Base-by-base conservation (phyloP, 2,329 filamentous ascomycete genomes). In the Sporothrix luriei region DNA sequence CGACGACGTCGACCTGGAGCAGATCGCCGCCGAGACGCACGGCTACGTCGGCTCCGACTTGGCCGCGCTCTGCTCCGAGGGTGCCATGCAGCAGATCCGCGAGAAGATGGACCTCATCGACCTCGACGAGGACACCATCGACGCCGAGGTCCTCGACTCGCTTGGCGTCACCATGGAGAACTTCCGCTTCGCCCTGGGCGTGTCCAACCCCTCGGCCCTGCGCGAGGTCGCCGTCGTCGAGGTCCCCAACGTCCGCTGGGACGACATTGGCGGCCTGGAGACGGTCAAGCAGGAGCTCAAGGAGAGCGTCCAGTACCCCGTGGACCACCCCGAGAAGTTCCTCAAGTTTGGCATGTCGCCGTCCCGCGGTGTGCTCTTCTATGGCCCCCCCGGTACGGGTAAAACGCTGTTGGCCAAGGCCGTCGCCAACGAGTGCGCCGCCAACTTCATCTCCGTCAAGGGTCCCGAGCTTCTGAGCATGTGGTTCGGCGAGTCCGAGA, bases 61-160 rank as follows among this genome's bases (percentile, higher is more conserved):
- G 80, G 95, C 95, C 71, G 97, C 95, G 40, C 92, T 99, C 72
- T 99, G 95, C 84, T 99, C 95, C 7, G 95, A 99, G 83, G 95
- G 95, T 79, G 95, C 95, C 73, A 99, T 99, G 95, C 95, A 99
- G 82, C 95, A 99, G 84, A 99, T 99, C 82, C 94, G 95, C 84
- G 95, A 99, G 84, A 99, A 99, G 91, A 99, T 99, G 95, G 95
- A 99, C 79, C 88, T 99, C 74, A 99, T 99, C 75, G 95, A 99
- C 82, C 87, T 99, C 46, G 95, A 99, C 74, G 95, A 99, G 84
- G 95, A 99, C 78, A 99, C 95, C 72, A 99, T 99, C 73, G 95
- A 99, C 77, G 95, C 95, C 40, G 95, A 99, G 84, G 95, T 99
- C 67, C 88, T 99, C 68, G 95, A 99, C 83, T 98, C 95, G 59